These are phyloP conservation scores for Phalaenopsis aphrodite DNA, from an alignment of 106 monocot genomes.

Conservation along the genomic window DNA sequence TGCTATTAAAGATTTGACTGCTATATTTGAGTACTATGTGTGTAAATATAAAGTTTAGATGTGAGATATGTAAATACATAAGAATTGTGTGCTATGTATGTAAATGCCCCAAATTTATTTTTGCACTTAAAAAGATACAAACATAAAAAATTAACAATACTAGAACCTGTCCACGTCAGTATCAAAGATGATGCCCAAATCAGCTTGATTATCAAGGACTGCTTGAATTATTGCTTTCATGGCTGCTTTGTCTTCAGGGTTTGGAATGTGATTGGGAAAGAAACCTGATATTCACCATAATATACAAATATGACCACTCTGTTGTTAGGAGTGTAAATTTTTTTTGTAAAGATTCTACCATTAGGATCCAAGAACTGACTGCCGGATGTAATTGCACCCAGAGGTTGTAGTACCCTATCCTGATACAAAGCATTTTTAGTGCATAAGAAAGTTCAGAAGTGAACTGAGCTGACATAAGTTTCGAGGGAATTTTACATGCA, in stretches of 20 bases:
- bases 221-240: slow-evolving; percentile 95
- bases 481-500: too few species aligned
- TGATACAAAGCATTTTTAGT: slow-evolving; percentile 17
- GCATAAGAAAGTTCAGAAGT: neutral
- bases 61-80: too few species aligned
- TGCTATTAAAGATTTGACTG: too few species aligned
- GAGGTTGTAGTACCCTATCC: slow-evolving; percentile 87
- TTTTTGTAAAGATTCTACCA: slow-evolving; percentile 38
- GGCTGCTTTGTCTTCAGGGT: slow-evolving; percentile 91
- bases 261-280: slow-evolving; percentile 98
- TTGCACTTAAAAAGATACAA: neutral
- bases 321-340: neutral
- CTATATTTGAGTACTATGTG: too few species aligned
- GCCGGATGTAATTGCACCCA: slow-evolving; percentile 82
- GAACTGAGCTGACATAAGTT: neutral
- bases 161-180: slow-evolving; percentile 96
- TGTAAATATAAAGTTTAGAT: too few species aligned
- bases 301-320: neutral
- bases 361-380: slow-evolving; percentile 94
- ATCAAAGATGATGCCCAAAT: slow-evolving; percentile 98
- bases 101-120: too few species aligned
- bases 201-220: slow-evolving; percentile 81
- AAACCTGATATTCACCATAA: slow-evolving; percentile 43
- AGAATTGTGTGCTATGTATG: too few species aligned
- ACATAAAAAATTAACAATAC: neutral